Evolutionary conservation across 768 basidiomycete genomes (phyloP), one percentile per base, ranked within the genome.

Genomic region (Antrodiella citrinella): DNA sequence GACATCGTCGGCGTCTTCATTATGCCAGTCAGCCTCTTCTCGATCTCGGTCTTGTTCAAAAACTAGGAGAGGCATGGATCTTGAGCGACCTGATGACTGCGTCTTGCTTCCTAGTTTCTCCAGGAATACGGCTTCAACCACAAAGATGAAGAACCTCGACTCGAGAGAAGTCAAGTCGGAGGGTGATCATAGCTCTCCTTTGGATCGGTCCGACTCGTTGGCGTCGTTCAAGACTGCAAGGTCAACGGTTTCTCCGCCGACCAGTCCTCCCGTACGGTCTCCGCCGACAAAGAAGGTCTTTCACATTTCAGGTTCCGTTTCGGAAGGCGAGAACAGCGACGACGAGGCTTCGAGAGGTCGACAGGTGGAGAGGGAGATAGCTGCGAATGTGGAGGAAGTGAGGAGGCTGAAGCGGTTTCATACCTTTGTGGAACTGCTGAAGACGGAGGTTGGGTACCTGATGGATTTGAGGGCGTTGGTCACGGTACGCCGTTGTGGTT

Each of bases 361-460:
- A 45, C 44, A 44, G 42, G 42, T 11, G 9, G 45, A 20, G 45
- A 3, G 18, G n/a, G 18, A 30, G 21, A n/a, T 11, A 42, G 25
- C 22, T 7, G 26, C 38, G 15, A n/a, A 35, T 15, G 7, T 21
- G 35, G 42, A 38, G 51, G 42, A 47, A 20, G 30, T 15, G 30
- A 35, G 15, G 19, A 50, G 45, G 52, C 30, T 51, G 51, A 57
- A 62, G 26, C 59, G 65, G 49, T 84, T 77, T 54, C 84, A 96
- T 59, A 86, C 91, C 4, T 76, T 97, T 45, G 73, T 81, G 56
- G 95, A 97, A 67, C 71, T 98, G 38, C 74, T 97, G 21, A 72
- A 78, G 51, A 94, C 92, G 0, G 95, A 98, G 70, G 71, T 80
- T 18, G 80, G 81, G 4, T 98, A 97, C 64, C 74, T 92, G 7